Evolutionary conservation across 2,329 filamentous ascomycete genomes (phyloP), one percentile per base, ranked within the genome.

Genomic region (Aspergillus neoniger): DNA sequence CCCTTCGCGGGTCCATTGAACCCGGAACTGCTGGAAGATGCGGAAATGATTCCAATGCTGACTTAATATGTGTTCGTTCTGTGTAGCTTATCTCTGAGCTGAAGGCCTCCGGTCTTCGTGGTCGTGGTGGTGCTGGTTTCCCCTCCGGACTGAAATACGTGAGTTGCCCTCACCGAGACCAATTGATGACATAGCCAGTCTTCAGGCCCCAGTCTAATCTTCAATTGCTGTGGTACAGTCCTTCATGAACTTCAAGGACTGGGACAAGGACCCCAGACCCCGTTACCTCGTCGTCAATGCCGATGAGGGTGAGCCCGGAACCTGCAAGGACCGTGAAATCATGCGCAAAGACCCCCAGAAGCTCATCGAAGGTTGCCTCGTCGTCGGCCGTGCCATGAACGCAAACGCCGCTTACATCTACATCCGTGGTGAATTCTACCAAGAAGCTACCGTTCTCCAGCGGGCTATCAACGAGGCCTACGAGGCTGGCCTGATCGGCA

Each of bases 261-360:
- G 95, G 95, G 94, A 99, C 73, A 96, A 99, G 82, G 95, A 98
- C 78, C 90, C 80, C 71, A 96, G 96, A 81, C 95, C 95, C 67
- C 89, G 95, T 73, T 99, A 99, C 76, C 84, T 99, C 58, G 94
- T 99, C 63, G 92, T 99, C 82, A 99, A 99, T 75, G 95, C 95
- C 69, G 95, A 99, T 78, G 95, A 99, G 83, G 95, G 95, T 74
- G 95, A 99, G 81, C 95, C 95, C 30, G 95, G 95, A 78, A 99
- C 95, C 57, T 99, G 95, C 88, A 99, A 99, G 83, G 95, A 99
- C 80, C 90, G 95, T 75, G 95, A 99, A 80, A 99, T 99, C 70
- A 99, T 99, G 95, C 92, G 95, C 81, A 99, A 99, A 83, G 95
- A 99, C 78, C 95, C 95, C 65, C 95, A 99, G 85, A 99, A 99